phyloP scores from a whole-genome alignment of 2,329 filamentous ascomycete species.

The Aspergillus pseudoterreus region DNA sequence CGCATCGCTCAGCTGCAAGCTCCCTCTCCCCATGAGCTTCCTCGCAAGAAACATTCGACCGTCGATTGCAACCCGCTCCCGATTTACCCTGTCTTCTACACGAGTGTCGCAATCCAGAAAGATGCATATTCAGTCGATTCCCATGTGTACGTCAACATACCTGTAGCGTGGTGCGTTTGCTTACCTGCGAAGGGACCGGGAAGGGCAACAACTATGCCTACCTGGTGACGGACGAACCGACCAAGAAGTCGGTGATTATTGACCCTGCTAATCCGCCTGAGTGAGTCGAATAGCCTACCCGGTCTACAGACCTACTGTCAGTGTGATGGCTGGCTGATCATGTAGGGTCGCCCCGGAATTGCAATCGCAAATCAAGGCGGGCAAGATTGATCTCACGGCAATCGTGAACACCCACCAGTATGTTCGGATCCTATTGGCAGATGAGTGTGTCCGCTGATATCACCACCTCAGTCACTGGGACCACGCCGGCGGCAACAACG shows the following conservation, averaged over 20 bases:
- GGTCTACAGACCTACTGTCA: too few relatives aligned
- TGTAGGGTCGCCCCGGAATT: conserved; percentile 61
- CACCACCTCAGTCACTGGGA: conserved; percentile 70
- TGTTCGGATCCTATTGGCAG: conserved; percentile 31
- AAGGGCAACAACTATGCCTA: conserved; percentile 52
- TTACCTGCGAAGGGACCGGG: conserved; percentile 26
- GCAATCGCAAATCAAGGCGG: conserved; percentile 66
- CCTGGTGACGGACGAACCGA: conserved; percentile 47
- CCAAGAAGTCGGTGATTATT: conserved; percentile 49
- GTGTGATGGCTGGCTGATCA: background rate
- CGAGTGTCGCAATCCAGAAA: conserved; percentile 17
- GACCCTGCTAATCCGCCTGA: conserved; percentile 51
- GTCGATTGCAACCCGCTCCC: conserved; percentile 10
- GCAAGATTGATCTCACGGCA: conserved; percentile 75
- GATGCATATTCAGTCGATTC: conserved; percentile 53
- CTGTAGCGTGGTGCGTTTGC: background rate
- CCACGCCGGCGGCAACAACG: conserved; percentile 86
- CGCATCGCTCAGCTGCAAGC: background rate
- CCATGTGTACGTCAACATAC: conserved; percentile 47
- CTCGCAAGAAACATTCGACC: conserved; percentile 19
- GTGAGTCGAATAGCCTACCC: conserved; percentile 30
- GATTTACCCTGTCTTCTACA: conserved; percentile 4
- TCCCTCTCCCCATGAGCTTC: conserved; percentile 26
- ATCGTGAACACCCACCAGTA: conserved; percentile 98
- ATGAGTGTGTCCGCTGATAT: conserved; percentile 7